phyloP scores from a whole-genome alignment of 176 grass and related monocot genomes.

The Zoysia pacifica region DNA sequence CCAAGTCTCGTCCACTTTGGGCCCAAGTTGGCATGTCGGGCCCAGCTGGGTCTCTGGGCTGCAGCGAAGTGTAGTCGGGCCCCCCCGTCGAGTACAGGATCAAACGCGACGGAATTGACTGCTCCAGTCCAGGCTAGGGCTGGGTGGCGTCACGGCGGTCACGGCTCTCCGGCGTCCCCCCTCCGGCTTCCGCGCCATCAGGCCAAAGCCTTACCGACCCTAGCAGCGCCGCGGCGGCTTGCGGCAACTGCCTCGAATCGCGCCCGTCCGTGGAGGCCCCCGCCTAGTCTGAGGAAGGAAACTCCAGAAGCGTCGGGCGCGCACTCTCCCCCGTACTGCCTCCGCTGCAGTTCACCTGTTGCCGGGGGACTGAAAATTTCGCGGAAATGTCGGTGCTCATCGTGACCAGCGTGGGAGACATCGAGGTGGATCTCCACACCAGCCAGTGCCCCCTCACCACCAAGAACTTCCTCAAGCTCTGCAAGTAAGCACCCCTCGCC shows the following conservation, averaged over 20 bases:
- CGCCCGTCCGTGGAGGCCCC: not conserved
- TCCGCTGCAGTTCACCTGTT: not conserved
- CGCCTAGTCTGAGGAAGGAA: not conserved
- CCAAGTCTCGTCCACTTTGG: too few relatives aligned
- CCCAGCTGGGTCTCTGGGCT: too few relatives aligned
- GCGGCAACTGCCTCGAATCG: constrained; percentile 1
- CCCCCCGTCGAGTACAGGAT: too few relatives aligned
- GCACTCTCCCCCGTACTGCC: not conserved
- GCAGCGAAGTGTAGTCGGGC: too few relatives aligned
- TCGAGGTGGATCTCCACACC: constrained; percentile 85
- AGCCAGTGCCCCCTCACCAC: constrained; percentile 74
- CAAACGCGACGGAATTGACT: too few relatives aligned
- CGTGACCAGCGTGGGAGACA: constrained; percentile 89
- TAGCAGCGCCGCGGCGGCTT: not conserved
- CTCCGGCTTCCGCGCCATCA: too few relatives aligned
- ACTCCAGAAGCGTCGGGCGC: constrained; percentile 1
- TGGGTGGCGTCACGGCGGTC: too few relatives aligned
- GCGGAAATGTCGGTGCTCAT: constrained; percentile 79
- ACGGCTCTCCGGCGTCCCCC: too few relatives aligned
- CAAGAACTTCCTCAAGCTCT: constrained; percentile 99
- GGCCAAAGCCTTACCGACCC: too few relatives aligned
- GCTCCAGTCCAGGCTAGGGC: too few relatives aligned
- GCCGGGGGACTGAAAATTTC: not conserved
- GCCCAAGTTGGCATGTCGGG: too few relatives aligned
- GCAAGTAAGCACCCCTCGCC: constrained; percentile 57